Base-by-base conservation (phyloP, 2,329 filamentous ascomycete species). In the Venturia aucupariae region DNA sequence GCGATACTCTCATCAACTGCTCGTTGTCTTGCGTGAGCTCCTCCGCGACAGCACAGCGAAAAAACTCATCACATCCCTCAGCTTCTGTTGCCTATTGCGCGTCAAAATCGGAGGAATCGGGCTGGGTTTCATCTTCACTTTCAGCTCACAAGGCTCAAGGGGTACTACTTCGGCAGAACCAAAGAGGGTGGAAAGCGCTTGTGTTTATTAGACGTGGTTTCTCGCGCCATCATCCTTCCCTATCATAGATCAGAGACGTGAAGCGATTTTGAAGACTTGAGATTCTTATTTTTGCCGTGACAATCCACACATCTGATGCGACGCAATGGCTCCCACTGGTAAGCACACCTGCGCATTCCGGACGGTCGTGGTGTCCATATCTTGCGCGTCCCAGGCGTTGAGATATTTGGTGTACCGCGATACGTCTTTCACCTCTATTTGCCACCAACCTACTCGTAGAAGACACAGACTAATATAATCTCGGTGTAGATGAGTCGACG, bases 401-500 rank as follows among this genome's bases (percentile, higher is more conserved):
- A 51, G 61, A 27, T 44, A 38, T 62, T 22, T 38, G 30, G 13
- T 11, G n/a, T 17, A 35, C 35, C 30, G 7, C 24, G 41, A 42
- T 39, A 32, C 19, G 46, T 54, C 61, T 68, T 35, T 39, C 54
- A 61, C 59, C 61, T 62, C 65, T 19, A 35, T 10, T 13, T 30
- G 11, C 35, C 22, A 60, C 59, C 22, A 65, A 64, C 2, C 24
- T 22, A 19, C 27, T 15, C 59, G 35, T 38, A 32, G n/a, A 48
- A 35, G 46, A 51, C 65, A 35, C 66, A 69, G 66, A 68, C 74
- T 76, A 67, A 76, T 67, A 51, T 19, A 51, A 27, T 17, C 19
- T 41, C 60, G 48, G 66, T 68, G 68, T 75, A 88, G 86, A 88
- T 69, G 93, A 97, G 83, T 57, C 51, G 30, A 90, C 92, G 66